Evolutionary conservation across 257 asterid species (phyloP).

Genomic region (Vinca minor): DNA sequence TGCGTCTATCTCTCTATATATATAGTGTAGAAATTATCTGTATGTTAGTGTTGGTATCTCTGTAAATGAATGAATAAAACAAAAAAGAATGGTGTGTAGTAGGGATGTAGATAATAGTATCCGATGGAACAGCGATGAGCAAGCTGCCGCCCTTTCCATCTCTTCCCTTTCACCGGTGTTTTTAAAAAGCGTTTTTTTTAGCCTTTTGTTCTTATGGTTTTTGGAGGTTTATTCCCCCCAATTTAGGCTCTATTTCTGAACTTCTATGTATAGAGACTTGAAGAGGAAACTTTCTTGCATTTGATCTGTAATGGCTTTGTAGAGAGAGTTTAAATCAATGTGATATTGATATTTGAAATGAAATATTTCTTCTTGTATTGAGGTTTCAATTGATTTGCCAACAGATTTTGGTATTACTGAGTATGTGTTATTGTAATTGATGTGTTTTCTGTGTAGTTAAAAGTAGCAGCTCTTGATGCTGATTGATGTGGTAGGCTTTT

Average conservation of each 20-base stretch:
- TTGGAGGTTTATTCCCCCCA: not conserved
- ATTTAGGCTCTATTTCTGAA: not conserved
- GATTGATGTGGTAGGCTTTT: no score
- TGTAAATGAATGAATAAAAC: not conserved
- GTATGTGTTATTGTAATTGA: no score
- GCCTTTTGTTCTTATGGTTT: not conserved
- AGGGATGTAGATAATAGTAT: conserved; percentile 2
- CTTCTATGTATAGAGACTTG: not conserved
- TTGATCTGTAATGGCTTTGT: not conserved
- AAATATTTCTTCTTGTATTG: not conserved
- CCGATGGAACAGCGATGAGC: conserved; percentile 18
- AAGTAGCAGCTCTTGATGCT: no score
- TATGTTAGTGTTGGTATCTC: not conserved
- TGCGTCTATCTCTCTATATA: not conserved
- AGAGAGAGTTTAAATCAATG: not conserved
- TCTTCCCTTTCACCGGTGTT: conserved; percentile 3
- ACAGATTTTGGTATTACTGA: not conserved
- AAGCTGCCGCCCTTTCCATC: conserved; percentile 19
- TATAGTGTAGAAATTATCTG: not conserved
- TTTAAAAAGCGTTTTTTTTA: not conserved
- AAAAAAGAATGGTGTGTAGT: not conserved
- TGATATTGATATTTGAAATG: not conserved
- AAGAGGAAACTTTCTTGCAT: not conserved
- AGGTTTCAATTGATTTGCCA: no score
- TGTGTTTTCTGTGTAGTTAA: no score